A percentile compares a stretch with the other conserved stretches of the same genome.
phyloP scores from a whole-genome alignment of 139 green algal species.

The Micromonas pusilla region DNA sequence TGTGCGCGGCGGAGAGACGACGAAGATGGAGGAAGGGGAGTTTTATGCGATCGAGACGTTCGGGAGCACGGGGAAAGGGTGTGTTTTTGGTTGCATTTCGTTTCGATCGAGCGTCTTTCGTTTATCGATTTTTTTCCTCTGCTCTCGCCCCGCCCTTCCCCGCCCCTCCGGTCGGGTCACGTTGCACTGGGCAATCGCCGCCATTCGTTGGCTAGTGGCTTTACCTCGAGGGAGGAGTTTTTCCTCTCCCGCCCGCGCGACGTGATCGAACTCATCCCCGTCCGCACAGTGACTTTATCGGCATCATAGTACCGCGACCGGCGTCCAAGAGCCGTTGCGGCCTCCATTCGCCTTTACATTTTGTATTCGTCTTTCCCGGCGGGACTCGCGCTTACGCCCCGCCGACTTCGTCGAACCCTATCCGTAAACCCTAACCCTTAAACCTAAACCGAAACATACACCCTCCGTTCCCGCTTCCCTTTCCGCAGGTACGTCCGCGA shows the following conservation, averaged over 20 bases:
- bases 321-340: background rate
- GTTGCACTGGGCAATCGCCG: background rate
- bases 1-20: slow-evolving; percentile 50
- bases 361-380: background rate
- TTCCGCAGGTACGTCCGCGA: slow-evolving; percentile 72
- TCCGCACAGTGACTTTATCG: background rate
- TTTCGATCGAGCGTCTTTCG: background rate
- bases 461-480: background rate
- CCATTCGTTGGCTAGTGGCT: background rate
- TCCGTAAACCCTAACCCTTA: background rate
- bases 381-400: no score
- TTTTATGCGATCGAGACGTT: slow-evolving; percentile 99
- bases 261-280: background rate
- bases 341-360: slow-evolving; percentile 24
- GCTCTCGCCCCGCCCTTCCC: background rate
- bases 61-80: slow-evolving; percentile 68
- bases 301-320: slow-evolving; percentile 21
- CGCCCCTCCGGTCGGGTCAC: background rate
- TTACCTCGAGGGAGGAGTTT: slow-evolving; percentile 7
- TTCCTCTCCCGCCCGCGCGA: background rate
- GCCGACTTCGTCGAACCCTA: no score
- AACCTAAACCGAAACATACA: no score
- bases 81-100: background rate
- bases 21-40: slow-evolving; percentile 97
- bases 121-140: slow-evolving; percentile 4